Percentiles rank a stretch among this genome's conserved stretches.
These are phyloP conservation scores for Comarum palustre DNA, from an alignment of 306 rosid species.

Conservation along the genomic window DNA sequence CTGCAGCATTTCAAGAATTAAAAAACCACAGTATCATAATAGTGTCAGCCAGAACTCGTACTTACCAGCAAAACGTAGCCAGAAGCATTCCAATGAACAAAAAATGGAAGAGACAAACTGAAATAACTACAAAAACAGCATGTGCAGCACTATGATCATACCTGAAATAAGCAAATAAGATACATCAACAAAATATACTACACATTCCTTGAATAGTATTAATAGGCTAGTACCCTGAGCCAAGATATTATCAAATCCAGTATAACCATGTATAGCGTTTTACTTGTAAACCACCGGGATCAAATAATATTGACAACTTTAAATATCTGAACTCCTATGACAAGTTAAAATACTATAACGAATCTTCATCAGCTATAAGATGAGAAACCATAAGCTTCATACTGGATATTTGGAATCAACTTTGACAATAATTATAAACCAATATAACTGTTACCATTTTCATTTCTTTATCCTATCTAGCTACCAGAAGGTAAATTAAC, in stretches of 20 bases:
- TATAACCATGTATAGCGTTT: background rate
- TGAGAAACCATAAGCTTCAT: background rate
- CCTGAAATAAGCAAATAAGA: constrained; percentile 52
- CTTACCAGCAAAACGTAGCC: constrained; percentile 95
- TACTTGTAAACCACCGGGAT: background rate
- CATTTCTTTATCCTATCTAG: constrained; percentile 18
- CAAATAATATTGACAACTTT: background rate
- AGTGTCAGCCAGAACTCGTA: constrained; percentile 13
- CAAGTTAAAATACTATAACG: background rate
- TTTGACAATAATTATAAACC: constrained; percentile 14
- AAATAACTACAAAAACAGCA: constrained; percentile 76
- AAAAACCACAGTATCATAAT: background rate
- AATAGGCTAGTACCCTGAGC: background rate
- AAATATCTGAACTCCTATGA: background rate
- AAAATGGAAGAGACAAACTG: constrained; percentile 84
- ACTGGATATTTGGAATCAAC: constrained; percentile 18
- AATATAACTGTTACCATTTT: constrained; percentile 19
- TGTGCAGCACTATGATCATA: constrained; percentile 89
- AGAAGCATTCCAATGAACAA: constrained; percentile 66
- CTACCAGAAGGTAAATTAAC: constrained; percentile 23
- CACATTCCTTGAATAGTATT: background rate
- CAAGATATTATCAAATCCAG: background rate
- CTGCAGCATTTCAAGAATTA: background rate
- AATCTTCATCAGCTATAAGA: constrained; percentile 8
- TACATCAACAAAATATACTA: constrained; percentile 16